A percentile compares a stretch with the other conserved stretches of the same genome.
Conservation (phyloP, 2,329 filamentous ascomycete genomes). For the Dactylellina haptotyla region DNA sequence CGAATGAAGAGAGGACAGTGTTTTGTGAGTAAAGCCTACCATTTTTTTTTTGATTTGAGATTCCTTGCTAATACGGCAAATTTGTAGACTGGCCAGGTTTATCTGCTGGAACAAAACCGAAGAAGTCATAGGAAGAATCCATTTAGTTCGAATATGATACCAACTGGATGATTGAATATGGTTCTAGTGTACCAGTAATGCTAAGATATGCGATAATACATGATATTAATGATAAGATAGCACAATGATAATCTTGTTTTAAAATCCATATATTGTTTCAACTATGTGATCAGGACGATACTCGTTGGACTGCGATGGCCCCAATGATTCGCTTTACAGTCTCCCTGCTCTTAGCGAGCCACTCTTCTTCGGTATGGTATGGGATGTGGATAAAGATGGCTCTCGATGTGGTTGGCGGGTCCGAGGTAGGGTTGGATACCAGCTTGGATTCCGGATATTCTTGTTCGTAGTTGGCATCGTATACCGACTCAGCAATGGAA, state of each 20-base stretch:
- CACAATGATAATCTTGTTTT: not conserved
- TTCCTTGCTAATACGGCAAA: not conserved
- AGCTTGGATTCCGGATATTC: slow-evolving; percentile 40
- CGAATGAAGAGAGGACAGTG: slow-evolving; percentile 66
- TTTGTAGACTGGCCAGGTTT: slow-evolving; percentile 59
- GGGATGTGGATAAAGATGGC: slow-evolving; percentile 51
- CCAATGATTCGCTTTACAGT: slow-evolving; percentile 50
- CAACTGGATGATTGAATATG: no score
- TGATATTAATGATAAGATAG: no score
- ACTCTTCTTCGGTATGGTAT: slow-evolving; percentile 7
- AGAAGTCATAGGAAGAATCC: not conserved
- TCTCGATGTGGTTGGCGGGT: slow-evolving; percentile 33
- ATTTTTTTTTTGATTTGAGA: not conserved
- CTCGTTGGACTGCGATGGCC: slow-evolving; percentile 44
- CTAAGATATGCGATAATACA: not conserved
- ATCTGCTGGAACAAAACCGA: slow-evolving; percentile 54
- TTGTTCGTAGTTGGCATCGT: slow-evolving; percentile 33
- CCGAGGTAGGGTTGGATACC: slow-evolving; percentile 15
- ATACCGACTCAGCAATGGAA: slow-evolving; percentile 38
- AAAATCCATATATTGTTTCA: not conserved
- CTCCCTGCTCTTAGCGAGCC: slow-evolving; percentile 28
- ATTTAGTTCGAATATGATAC: no score
- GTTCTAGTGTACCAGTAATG: not conserved
- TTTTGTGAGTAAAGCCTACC: slow-evolving; percentile 64
- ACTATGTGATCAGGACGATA: not conserved